Conservation (phyloP, 164 flowering plant species). For the Saururus chinensis region DNA sequence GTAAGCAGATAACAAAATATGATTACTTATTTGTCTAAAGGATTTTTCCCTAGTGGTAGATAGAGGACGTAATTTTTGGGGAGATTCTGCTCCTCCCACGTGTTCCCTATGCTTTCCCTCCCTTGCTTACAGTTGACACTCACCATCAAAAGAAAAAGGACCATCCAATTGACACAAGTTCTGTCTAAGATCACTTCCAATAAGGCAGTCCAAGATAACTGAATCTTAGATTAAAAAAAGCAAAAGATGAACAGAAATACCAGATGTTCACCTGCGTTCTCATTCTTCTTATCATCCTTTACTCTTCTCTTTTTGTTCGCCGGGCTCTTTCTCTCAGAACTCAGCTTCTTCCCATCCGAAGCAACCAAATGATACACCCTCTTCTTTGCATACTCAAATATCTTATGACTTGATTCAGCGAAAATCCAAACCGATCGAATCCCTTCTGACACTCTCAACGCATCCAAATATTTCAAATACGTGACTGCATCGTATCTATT, state of each 20-base stretch:
- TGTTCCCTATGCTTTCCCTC: too few species aligned
- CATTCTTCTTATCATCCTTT: conserved; percentile 18
- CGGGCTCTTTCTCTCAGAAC: conserved; percentile 21
- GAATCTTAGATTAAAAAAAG: neutral
- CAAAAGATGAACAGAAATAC: neutral
- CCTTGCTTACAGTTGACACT: too few species aligned
- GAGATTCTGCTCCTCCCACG: too few species aligned
- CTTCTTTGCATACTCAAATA: conserved; percentile 90
- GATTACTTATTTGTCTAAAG: neutral
- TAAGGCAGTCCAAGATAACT: too few species aligned
- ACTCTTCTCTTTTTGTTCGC: conserved; percentile 53
- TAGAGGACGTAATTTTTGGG: too few species aligned
- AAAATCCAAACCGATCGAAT: conserved; percentile 94
- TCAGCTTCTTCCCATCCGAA: conserved; percentile 36
- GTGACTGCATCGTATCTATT: conserved; percentile 91
- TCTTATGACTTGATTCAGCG: conserved; percentile 92
- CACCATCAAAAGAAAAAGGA: too few species aligned
- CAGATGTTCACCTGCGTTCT: conserved; percentile 32
- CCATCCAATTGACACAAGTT: too few species aligned
- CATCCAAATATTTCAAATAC: conserved; percentile 90
- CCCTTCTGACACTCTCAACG: conserved; percentile 91
- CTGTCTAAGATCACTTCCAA: too few species aligned
- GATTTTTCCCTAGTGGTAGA: neutral
- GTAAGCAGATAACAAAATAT: neutral
- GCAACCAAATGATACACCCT: conserved; percentile 65